Conservation (phyloP, 2,329 filamentous ascomycete genomes). For the Endocalyx cinctus region DNA sequence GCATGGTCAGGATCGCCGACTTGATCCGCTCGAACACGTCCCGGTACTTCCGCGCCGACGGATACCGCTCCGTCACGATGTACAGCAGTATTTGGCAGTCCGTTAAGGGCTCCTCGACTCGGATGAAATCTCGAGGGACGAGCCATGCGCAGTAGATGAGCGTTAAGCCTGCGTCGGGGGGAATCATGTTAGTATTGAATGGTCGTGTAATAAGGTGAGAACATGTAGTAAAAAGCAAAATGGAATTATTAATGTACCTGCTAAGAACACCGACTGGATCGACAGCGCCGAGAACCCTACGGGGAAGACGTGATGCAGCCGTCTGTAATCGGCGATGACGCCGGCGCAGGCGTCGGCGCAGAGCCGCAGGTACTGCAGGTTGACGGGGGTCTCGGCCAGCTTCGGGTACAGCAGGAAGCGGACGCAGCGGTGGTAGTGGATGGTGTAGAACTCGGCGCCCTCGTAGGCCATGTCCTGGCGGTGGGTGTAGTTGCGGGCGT, state of each 20-base stretch:
- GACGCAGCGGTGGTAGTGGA: constrained; percentile 25
- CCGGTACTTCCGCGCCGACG: constrained; percentile 26
- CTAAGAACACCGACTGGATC: constrained; percentile 27
- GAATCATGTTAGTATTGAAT: constrained; percentile 7
- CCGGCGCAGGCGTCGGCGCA: constrained; percentile 24
- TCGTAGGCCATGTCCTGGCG: constrained; percentile 21
- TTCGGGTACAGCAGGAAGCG: constrained; percentile 24
- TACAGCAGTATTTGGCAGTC: constrained; percentile 27
- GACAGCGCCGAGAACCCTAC: constrained; percentile 26
- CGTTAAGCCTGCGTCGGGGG: constrained; percentile 20
- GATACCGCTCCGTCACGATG: constrained; percentile 27
- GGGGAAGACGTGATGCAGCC: constrained; percentile 24
- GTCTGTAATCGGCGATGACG: constrained; percentile 22
- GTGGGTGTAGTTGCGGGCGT: constrained; percentile 20
- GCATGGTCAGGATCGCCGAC: constrained; percentile 19
- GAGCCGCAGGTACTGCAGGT: constrained; percentile 22
- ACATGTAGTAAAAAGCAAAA: too few species aligned
- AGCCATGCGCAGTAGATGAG: constrained; percentile 26
- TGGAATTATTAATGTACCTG: constrained; percentile 13
- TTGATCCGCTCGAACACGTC: constrained; percentile 29
- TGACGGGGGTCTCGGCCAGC: constrained; percentile 21
- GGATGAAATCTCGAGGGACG: constrained; percentile 18
- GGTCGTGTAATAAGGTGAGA: too few species aligned
- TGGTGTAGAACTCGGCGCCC: constrained; percentile 23
- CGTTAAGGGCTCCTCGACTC: constrained; percentile 18